Base-by-base conservation (phyloP, 192 early-diverging fungal genomes). In the Entomortierella lignicola region DNA sequence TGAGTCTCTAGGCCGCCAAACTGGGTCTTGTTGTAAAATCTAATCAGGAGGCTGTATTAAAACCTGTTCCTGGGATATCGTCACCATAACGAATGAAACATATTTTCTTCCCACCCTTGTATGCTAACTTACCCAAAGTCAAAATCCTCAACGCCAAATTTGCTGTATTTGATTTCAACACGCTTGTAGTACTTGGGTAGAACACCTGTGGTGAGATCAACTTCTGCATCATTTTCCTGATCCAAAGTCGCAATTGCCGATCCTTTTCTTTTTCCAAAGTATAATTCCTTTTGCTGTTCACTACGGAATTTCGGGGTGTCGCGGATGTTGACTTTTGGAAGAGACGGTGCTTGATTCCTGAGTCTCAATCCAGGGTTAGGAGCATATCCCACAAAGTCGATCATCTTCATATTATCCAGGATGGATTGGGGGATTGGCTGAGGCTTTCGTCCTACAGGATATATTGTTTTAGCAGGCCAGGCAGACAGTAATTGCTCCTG, bases 101-200 rank as follows among this genome's bases (percentile, higher is more conserved):
- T 13, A 34, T 20, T 52, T 12, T 69, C 30, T 11, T 17, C 55
- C 57, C 10, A 2, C 23, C n/a, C n/a, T n/a, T n/a, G n/a, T n/a
- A 21, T 54, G 6, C 43, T 17, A n/a, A 27, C 1, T 80, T 81
- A 85, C 82, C 91, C 96, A 88, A 99, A 99, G 77, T 99, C 98
- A 85, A 98, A 99, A 84, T 99, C 98, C 62, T 99, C 97, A 10
- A 99, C 92, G 17, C 98, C 98, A 75, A 99, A 99, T 63, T 92
- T 88, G 77, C 91, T 93, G 82, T 95, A 95, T 59, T 93, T 90
- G 74, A 96, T 96, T 60, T 96, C 93, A 21, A 96, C 91, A 15
- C 83, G 85, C 18, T 86, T 84, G 74, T 95, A 95, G 61, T 86
- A 84, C 32, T 88, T 88, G 29, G 94, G 92, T 77, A 92, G 85